Evolutionary conservation across 1,284 basidiomycete species (phyloP), one percentile per base, ranked within the genome.

Genomic region (Cutaneotrichosporon dermatis): DNA sequence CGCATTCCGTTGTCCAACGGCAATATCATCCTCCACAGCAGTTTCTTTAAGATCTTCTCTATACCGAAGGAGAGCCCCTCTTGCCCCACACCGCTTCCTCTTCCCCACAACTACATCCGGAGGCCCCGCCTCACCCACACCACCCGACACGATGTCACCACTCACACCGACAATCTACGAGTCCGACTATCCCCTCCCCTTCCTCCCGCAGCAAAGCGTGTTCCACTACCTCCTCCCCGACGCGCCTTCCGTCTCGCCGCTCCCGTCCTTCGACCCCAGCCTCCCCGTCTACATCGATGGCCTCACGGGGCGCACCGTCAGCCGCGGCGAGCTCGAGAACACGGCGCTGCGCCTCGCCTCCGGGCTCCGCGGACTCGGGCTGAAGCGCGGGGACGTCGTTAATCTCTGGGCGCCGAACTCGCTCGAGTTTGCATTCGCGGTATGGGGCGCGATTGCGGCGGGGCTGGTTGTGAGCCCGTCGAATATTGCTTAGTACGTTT

Each of bases 241-340:
- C 4, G 39, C 9, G 11, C 56, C 46, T 1, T 53, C 42, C 16
- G 16, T 58, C 35, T 52, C 54, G 3, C 42, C 60, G 9, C 9
- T 50, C 3, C 33, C 51, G 8, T 69, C 41, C 15, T 58, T 42
- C 33, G 42, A 45, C 33, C 45, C 46, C 45, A 2, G 4, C 5
- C 44, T 53, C 35, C 87, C 87, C 0, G 87, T 87, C 0, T 88
- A 85, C 71, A 81, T 89, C 56, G 88, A 90, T 66, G 85, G 85
- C 0, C 73, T 77, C 2, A 83, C 86, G 0, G 86, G 84, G 0
- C 75, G 80, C 0, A 79, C 80, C 2, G 66, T 90, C 35, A 82
- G 85, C 0, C 83, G 88, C 10, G 82, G 69, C 0, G 80, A 84
- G 39, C 73, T 88, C 34, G 82, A 82, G 36, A 73, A 82, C 15